Percentiles rank a stretch among this genome's conserved stretches.
Conservation (phyloP, 2,329 filamentous ascomycete genomes). For the Exophiala sp. region DNA sequence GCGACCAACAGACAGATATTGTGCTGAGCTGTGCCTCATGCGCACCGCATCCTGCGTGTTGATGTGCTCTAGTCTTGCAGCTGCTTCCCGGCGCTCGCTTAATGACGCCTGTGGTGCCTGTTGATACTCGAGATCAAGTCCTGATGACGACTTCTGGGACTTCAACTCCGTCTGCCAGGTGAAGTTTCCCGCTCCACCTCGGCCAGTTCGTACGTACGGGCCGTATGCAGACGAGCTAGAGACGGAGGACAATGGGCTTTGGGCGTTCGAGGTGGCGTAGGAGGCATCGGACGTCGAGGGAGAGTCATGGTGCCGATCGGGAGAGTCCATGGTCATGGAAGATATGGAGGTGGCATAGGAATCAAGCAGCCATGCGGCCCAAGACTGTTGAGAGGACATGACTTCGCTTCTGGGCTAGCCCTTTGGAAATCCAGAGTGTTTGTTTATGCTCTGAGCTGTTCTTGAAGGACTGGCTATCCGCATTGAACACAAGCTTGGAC, state of each 20-base stretch:
- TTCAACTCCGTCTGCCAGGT: slow-evolving; percentile 41
- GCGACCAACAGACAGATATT: slow-evolving; percentile 21
- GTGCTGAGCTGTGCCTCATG: slow-evolving; percentile 16
- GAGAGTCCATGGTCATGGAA: slow-evolving; percentile 15
- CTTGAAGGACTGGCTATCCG: too few relatives aligned
- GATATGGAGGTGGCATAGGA: slow-evolving; percentile 26
- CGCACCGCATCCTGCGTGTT: slow-evolving; percentile 21
- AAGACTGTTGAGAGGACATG: slow-evolving; percentile 19
- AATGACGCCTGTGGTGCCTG: slow-evolving; percentile 21
- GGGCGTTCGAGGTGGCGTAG: slow-evolving; percentile 5
- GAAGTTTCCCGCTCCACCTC: slow-evolving; percentile 61
- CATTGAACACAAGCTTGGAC: too few relatives aligned
- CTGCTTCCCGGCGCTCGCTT: slow-evolving; percentile 23
- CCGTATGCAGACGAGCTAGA: slow-evolving; percentile 30
- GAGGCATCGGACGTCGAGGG: slow-evolving; percentile 13
- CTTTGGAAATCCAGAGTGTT: background rate
- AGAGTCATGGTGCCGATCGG: slow-evolving; percentile 18
- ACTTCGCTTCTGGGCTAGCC: background rate
- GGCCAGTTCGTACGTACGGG: slow-evolving; percentile 48
- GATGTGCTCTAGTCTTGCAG: slow-evolving; percentile 22
- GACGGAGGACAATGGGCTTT: slow-evolving; percentile 15
- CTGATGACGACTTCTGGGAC: slow-evolving; percentile 7
- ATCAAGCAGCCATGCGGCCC: slow-evolving; percentile 29
- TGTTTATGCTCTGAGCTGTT: background rate
- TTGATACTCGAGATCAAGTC: slow-evolving; percentile 43